Evolutionary conservation across 2,329 filamentous ascomycete species (phyloP), one percentile per base, ranked within the genome.

Genomic region (Aureobasidium zeae): DNA sequence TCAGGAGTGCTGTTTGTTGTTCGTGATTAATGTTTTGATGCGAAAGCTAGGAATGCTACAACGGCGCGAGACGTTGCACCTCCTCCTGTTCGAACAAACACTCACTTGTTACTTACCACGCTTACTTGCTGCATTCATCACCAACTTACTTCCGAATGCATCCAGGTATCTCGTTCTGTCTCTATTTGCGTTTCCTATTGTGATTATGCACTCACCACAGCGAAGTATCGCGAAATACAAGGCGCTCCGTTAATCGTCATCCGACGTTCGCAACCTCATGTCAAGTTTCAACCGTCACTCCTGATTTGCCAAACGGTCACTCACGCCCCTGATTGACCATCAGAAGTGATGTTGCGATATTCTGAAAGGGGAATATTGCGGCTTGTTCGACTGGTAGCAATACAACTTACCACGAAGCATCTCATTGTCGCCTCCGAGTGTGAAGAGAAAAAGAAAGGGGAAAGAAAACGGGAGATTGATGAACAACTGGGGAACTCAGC

Each of bases 1-100:
- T 43, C 30, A 43, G 29, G 39, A 43, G 39, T 9, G 33, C 25
- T 45, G 43, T 45, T 45, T 45, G 43, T 45, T 45, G 43, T 45
- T 25, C 33, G 34, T 37, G 39, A 34, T 39, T 39, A 30, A 36
- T 45, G 43, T 45, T 45, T 45, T 37, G 32, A 25, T 37, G 19
- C 20, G 32, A 20, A 38, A 38, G 43, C 43, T 45, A 45, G 43
- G 43, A 45, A 45, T 45, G 43, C 19, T 29, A 28, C 43, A 45
- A 45, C 43, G 43, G 43, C 32, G 43, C 43, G 34, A 33, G 16
- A 45, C 43, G 43, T 36, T 28, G 31, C 24, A 44, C 31, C 31
- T 41, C 37, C 37, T 41, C 26, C 37, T 41, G 32, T 41, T 41
- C 37, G 36, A n/a, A 41, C 37, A 24, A 24, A 25, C 37, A 41